Conservation (phyloP, 129 eudicot species). For the Tanacetum coccineum region DNA sequence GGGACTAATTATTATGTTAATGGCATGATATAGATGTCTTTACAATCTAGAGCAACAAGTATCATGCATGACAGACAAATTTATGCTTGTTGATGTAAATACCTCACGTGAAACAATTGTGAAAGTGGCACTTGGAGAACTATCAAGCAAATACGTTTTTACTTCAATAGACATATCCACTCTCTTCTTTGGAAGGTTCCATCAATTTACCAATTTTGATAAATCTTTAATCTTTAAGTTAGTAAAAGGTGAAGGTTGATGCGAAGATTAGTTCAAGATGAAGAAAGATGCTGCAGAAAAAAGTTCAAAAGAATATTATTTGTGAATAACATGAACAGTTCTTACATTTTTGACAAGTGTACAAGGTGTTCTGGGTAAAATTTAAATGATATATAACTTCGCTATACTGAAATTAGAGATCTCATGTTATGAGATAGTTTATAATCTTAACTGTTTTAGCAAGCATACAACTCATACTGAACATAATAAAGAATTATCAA, state of each 20-base stretch:
- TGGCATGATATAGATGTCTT: too few relatives aligned
- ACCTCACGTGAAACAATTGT: slow-evolving; percentile 16
- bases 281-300: slow-evolving; percentile 1
- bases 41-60: background rate
- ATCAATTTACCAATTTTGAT: background rate
- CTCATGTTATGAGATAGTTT: too few relatives aligned
- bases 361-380: background rate
- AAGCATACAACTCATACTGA: too few relatives aligned
- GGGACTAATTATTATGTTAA: too few relatives aligned
- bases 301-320: background rate
- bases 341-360: background rate
- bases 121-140: slow-evolving; percentile 14
- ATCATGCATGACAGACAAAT: background rate
- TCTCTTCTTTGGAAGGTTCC: background rate
- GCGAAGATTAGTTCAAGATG: background rate
- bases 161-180: background rate
- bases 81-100: background rate
- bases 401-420: too few relatives aligned
- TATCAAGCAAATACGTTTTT: slow-evolving; percentile 8
- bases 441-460: too few relatives aligned
- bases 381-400: too few relatives aligned
- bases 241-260: slow-evolving; percentile 14
- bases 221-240: slow-evolving; percentile 10
- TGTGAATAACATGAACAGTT: background rate
- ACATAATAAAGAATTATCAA: too few relatives aligned